Base-by-base conservation (phyloP, 805 yeast species). In the Lipomyces yamadae region DNA sequence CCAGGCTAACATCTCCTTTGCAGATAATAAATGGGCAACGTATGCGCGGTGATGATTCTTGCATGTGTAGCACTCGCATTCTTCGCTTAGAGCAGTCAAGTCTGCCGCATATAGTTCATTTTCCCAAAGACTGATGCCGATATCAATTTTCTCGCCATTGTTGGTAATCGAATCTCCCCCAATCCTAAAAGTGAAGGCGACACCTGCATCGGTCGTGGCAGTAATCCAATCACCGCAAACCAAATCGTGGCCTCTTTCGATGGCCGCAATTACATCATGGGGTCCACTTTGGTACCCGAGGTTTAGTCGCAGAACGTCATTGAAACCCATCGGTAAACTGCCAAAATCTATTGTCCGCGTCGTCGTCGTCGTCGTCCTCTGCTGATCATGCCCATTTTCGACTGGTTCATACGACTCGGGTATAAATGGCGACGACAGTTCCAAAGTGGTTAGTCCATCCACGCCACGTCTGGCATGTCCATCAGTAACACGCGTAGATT, bases 1-100 rank as follows among this genome's bases (percentile, higher is more conserved):
- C 74, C 80, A 77, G 1, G 82, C 81, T 32, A 81, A 75, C 83
- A 81, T 81, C 68, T 81, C 83, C 18, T 72, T 71, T 8, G 82
- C 82, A 42, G 76, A 65, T 37, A 81, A 73, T 33, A 81, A 70
- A 66, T 81, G 83, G 57, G 81, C 81, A n/a, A 81, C 64, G 68
- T 81, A 81, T 13, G 82, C 82, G 29, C 78, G 66, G 64, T 77
- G 72, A 59, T 78, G 78, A 3, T 48, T 60, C 45, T 35, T 61
- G 66, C 75, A 74, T 15, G 72, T 65, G 45, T 71, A 57, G 69
- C 73, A 58, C 59, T 66, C 39, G 68, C 72, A 61, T 42, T 61
- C 64, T 10, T 56, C 56, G 1, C 75, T 76, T 34, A 81, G 58
- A 11, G 71, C 64, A 0, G 72, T 42, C 72, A 75, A 71, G 61